These are phyloP conservation scores for Yarrowia sp. DNA, from an alignment of 805 yeast species.

Conservation along the genomic window DNA sequence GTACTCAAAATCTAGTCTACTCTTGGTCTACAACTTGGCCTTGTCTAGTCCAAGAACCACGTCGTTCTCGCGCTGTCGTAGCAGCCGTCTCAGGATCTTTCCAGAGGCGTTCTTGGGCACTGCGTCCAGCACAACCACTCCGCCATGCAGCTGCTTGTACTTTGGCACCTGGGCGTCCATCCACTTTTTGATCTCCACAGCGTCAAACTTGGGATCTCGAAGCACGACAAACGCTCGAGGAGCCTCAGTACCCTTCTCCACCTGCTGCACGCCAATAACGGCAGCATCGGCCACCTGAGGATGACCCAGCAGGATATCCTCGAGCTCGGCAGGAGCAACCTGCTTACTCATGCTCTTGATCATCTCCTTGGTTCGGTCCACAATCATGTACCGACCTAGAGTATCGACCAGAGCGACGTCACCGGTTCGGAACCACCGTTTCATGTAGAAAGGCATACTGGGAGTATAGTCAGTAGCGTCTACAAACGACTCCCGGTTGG, in stretches of 20 bases:
- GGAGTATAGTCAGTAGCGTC: slow-evolving; percentile 31
- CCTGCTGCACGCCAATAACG: slow-evolving; percentile 66
- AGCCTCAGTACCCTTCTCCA: slow-evolving; percentile 75
- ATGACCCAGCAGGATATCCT: slow-evolving; percentile 74
- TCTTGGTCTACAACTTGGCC: slow-evolving; percentile 1
- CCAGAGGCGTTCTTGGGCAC: slow-evolving; percentile 95
- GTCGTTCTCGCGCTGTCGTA: slow-evolving; percentile 53
- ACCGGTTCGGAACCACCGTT: slow-evolving; percentile 55
- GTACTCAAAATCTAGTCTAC: background rate
- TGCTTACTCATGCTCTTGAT: slow-evolving; percentile 57
- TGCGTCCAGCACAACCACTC: slow-evolving; percentile 67
- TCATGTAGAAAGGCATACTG: slow-evolving; percentile 13
- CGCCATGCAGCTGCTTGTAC: slow-evolving; percentile 44
- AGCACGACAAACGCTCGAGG: slow-evolving; percentile 42
- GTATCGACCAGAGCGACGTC: slow-evolving; percentile 52
- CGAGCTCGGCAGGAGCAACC: slow-evolving; percentile 92
- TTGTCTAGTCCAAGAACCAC: slow-evolving; percentile 29
- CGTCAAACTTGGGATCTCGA: slow-evolving; percentile 28
- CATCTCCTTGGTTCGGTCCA: slow-evolving; percentile 42
- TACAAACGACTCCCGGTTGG: slow-evolving; percentile 48
- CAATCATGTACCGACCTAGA: slow-evolving; percentile 50
- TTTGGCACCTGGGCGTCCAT: slow-evolving; percentile 41
- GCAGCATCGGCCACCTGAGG: slow-evolving; percentile 82
- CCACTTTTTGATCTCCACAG: slow-evolving; percentile 37
- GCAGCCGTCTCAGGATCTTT: slow-evolving; percentile 86